Conservation (phyloP, 1,284 basidiomycete genomes). For the Tylopilus sp. region DNA sequence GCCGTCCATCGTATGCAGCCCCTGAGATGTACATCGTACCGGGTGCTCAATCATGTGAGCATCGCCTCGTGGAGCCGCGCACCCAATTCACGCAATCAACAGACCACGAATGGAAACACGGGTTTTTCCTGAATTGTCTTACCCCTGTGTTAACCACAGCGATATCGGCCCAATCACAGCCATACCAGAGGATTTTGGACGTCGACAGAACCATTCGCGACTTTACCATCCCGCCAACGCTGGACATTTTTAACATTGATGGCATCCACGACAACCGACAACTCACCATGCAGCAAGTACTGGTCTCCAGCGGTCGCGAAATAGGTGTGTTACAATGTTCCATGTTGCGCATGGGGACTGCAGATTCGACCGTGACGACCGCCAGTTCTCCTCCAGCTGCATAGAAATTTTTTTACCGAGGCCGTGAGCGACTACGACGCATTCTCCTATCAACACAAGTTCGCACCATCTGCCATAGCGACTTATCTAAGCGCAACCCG, state of each 20-base stretch:
- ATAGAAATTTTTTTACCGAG: constrained; percentile 70
- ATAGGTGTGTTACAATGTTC: constrained; percentile 47
- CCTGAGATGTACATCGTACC: constrained; percentile 54
- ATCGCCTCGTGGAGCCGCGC: constrained; percentile 2
- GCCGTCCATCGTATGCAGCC: constrained; percentile 56
- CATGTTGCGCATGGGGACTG: constrained; percentile 2
- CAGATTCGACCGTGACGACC: constrained; percentile 6
- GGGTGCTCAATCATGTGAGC: constrained; percentile 64
- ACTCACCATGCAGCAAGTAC: constrained; percentile 66
- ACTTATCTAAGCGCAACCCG: constrained; percentile 64
- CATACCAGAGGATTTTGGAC: constrained; percentile 52
- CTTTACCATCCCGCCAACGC: constrained; percentile 54
- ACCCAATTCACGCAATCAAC: constrained; percentile 13
- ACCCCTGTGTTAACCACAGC: constrained; percentile 64
- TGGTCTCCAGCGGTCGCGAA: constrained; percentile 61
- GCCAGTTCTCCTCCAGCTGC: constrained; percentile 66
- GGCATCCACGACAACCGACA: constrained; percentile 43
- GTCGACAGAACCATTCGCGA: constrained; percentile 60
- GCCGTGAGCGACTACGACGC: constrained; percentile 57
- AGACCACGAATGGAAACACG: constrained; percentile 76
- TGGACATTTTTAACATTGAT: constrained; percentile 46
- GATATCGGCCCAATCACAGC: constrained; percentile 55
- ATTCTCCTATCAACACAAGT: constrained; percentile 62
- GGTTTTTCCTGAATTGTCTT: constrained; percentile 62
- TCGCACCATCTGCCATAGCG: constrained; percentile 68